Evolutionary conservation across 305 asterid genomes (phyloP), one percentile per base, ranked within the genome.

Genomic region (Ilex paraguariensis): DNA sequence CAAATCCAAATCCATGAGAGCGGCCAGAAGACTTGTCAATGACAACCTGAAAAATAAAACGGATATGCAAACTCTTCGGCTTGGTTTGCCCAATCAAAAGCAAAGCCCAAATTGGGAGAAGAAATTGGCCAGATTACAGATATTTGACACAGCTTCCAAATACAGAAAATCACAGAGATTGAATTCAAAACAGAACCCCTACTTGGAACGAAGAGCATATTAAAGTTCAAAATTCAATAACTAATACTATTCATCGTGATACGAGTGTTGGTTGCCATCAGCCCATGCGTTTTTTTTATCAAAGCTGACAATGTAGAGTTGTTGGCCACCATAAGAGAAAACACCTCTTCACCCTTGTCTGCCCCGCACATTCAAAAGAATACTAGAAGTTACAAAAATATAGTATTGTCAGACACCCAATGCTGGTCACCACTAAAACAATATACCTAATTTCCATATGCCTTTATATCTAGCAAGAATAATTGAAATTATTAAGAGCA

Each of bases 1-100:
- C 56, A 52, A 52, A 52, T 10, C 56, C 56, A 52, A 52, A 52
- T 52, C 56, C 56, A 14, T 21, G 56, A 16, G 56, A 52, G 30
- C 56, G 56, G 3, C 56, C 56, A 52, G 56, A 4, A 52, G 31
- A 52, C 30, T 16, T 14, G 30, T 52, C 56, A 52, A 52, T 17
- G 31, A 52, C 56, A n/a, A 52, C 56, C 56, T 52, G 31, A n/a
- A 15, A n/a, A 15, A 14, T 14, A 52, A 52, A 52, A 4, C n/a
- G 1, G 10, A 13, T 46, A 11, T 7, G 51, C 51, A 46, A 46
- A 46, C n/a, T 46, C 13, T 10, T 11, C 13, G n/a, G 42, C 42
- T 7, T 36, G 8, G 42, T 36, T 46, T 46, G 3, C 51, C 51
- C 13, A 9, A 11, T 6, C 51, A 46, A 46, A 46, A 46, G 4